A percentile compares a stretch with the other conserved stretches of the same genome.
These are phyloP conservation scores for Eucalyptus leucophloia DNA, from an alignment of 345 rosid genomes.

Conservation along the genomic window DNA sequence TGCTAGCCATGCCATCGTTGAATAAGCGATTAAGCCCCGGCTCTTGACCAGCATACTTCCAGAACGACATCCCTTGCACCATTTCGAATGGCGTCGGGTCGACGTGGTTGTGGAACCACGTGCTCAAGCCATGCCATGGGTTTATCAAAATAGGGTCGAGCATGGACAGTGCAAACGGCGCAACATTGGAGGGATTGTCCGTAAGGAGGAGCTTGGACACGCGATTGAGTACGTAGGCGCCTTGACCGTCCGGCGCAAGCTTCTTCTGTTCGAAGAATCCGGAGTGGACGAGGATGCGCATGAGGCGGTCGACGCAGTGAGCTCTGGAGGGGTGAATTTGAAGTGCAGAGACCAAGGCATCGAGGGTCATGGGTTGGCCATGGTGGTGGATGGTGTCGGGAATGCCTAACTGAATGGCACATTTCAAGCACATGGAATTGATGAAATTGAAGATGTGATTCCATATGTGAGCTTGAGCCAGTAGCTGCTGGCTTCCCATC, in stretches of 20 bases:
- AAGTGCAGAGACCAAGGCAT: conserved; percentile 1
- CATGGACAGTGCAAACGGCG: neutral
- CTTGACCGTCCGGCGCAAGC: neutral
- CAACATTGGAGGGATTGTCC: neutral
- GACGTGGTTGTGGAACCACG: conserved; percentile 5
- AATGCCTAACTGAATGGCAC: conserved; percentile 24
- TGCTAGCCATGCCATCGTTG: conserved; percentile 18
- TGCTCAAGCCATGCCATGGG: conserved; percentile 2
- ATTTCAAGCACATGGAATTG: conserved; percentile 23
- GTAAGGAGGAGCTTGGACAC: conserved; percentile 8
- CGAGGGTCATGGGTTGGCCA: conserved; percentile 14
- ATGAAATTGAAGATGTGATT: neutral
- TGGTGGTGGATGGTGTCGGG: conserved; percentile 24
- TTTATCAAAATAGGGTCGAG: neutral
- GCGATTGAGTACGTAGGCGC: conserved; percentile 5
- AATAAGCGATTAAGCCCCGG: neutral
- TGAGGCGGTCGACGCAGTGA: conserved; percentile 1
- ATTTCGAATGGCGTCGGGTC: neutral
- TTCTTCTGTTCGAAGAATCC: conserved; percentile 8
- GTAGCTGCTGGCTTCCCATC: neutral
- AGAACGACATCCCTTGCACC: neutral
- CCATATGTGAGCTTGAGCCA: conserved; percentile 14
- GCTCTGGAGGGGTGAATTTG: conserved; percentile 1
- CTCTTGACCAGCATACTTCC: neutral
- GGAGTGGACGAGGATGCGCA: conserved; percentile 15